Conservation (phyloP, 2,329 filamentous ascomycete species). For the Paracamarosporium sp. region DNA sequence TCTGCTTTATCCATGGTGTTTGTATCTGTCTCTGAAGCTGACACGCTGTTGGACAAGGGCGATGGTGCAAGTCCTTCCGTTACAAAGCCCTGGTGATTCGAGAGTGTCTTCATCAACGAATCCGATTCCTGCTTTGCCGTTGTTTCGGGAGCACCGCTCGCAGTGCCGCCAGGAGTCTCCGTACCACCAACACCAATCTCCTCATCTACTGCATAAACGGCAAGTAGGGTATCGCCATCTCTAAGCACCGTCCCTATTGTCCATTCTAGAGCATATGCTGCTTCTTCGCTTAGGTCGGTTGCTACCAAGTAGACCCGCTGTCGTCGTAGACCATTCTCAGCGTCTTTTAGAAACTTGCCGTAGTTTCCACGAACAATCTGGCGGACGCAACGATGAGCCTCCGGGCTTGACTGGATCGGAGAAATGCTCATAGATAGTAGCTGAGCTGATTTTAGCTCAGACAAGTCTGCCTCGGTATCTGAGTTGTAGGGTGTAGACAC, state of each 20-base stretch:
- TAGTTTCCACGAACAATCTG: slow-evolving; percentile 93
- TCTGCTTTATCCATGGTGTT: slow-evolving; percentile 63
- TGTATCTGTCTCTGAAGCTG: slow-evolving; percentile 43
- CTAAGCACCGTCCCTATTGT: slow-evolving; percentile 93
- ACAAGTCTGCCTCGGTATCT: slow-evolving; percentile 83
- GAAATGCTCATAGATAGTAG: slow-evolving; percentile 83
- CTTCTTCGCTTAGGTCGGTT: slow-evolving; percentile 92
- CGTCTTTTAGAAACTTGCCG: slow-evolving; percentile 74
- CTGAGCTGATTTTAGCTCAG: slow-evolving; percentile 87
- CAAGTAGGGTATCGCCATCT: slow-evolving; percentile 91
- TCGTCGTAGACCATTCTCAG: slow-evolving; percentile 77
- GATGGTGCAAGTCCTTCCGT: slow-evolving; percentile 34
- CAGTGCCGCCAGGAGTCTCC: slow-evolving; percentile 51
- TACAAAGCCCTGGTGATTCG: slow-evolving; percentile 49
- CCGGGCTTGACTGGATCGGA: slow-evolving; percentile 75
- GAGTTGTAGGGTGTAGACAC: slow-evolving; percentile 73
- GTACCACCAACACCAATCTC: slow-evolving; percentile 65
- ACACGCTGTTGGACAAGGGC: slow-evolving; percentile 43
- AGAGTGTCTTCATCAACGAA: slow-evolving; percentile 71
- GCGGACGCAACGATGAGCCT: slow-evolving; percentile 80
- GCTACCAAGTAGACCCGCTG: slow-evolving; percentile 94
- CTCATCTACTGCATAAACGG: slow-evolving; percentile 92
- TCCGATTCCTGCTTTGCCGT: slow-evolving; percentile 79
- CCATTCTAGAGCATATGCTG: slow-evolving; percentile 95
- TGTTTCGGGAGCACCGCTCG: slow-evolving; percentile 64